Evolutionary conservation across 306 rosid species (phyloP).

Genomic region (Begonia loranthoides): DNA sequence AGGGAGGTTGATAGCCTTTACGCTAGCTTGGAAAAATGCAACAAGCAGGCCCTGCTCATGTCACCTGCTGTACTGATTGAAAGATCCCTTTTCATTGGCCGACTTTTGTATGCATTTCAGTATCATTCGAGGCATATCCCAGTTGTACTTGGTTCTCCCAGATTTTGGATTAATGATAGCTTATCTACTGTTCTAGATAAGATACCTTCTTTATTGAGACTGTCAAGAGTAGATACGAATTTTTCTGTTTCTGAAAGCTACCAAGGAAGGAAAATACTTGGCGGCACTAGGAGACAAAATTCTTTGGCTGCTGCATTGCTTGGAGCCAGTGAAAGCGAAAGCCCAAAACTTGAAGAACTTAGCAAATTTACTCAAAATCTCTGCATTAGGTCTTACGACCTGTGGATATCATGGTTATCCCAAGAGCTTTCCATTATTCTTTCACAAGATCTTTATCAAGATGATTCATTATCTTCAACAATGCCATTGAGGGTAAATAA

Average conservation of each 20-base stretch:
- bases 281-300: constrained; percentile 37
- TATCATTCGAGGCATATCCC: constrained; percentile 80
- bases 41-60: constrained; percentile 21
- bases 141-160: constrained; percentile 75
- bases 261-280: constrained; percentile 27
- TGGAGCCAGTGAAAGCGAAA: constrained; percentile 66
- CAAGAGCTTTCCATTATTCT: constrained; percentile 62
- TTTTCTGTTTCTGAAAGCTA: constrained; percentile 36
- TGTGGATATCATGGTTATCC: constrained; percentile 87
- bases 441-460: constrained; percentile 52
- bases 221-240: constrained; percentile 42
- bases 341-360: constrained; percentile 72
- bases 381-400: constrained; percentile 62
- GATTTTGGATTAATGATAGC: constrained; percentile 61
- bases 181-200: constrained; percentile 40
- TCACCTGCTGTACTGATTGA: constrained; percentile 45
- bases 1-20: constrained; percentile 50
- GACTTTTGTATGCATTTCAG: constrained; percentile 80
- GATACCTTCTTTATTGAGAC: constrained; percentile 49
- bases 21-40: constrained; percentile 29
- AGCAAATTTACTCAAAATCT: constrained; percentile 53
- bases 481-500: constrained; percentile 73
- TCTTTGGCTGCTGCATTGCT: constrained; percentile 70
- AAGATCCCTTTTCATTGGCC: constrained; percentile 81
- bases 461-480: constrained; percentile 65